A percentile compares a stretch with the other conserved stretches of the same genome.
These are phyloP conservation scores for Hypoxylon rickii DNA, from an alignment of 495 filamentous ascomycete genomes.

Conservation along the genomic window DNA sequence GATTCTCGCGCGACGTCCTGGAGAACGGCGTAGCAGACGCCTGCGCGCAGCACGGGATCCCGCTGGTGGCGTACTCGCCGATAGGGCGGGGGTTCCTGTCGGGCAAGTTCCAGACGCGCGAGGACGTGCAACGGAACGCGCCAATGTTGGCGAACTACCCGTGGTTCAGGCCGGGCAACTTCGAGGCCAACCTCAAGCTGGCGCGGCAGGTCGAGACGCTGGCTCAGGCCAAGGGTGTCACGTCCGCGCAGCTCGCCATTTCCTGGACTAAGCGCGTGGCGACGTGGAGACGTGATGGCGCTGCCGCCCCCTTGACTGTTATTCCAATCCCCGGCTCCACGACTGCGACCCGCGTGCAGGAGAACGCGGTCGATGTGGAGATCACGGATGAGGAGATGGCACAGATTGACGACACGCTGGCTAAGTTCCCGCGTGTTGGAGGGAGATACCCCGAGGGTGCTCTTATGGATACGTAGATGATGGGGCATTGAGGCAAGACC, in stretches of 20 bases:
- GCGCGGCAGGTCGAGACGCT: slow-evolving; percentile 67
- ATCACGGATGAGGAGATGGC: slow-evolving; percentile 54
- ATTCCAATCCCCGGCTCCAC: slow-evolving; percentile 61
- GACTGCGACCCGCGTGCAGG: slow-evolving; percentile 34
- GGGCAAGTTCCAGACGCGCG: slow-evolving; percentile 62
- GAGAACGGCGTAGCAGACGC: slow-evolving; percentile 73
- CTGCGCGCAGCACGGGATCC: slow-evolving; percentile 75
- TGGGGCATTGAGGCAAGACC: neutral
- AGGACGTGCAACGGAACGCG: slow-evolving; percentile 62
- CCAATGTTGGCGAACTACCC: slow-evolving; percentile 61
- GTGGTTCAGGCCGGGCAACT: slow-evolving; percentile 70
- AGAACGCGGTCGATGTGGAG: slow-evolving; percentile 54
- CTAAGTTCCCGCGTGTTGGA: slow-evolving; percentile 48
- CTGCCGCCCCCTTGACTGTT: slow-evolving; percentile 69
- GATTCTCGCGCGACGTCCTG: slow-evolving; percentile 41
- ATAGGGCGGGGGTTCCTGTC: slow-evolving; percentile 47
- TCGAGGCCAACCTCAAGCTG: slow-evolving; percentile 74
- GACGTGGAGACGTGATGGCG: slow-evolving; percentile 53
- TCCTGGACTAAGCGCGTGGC: slow-evolving; percentile 66
- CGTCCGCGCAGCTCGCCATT: slow-evolving; percentile 77
- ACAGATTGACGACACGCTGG: slow-evolving; percentile 54
- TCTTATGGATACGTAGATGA: slow-evolving; percentile 41
- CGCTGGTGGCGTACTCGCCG: slow-evolving; percentile 64
- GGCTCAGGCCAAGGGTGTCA: slow-evolving; percentile 70
- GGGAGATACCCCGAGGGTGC: slow-evolving; percentile 42